Conservation (phyloP, 257 asterid species). For the Solanum lycopersicoides region DNA sequence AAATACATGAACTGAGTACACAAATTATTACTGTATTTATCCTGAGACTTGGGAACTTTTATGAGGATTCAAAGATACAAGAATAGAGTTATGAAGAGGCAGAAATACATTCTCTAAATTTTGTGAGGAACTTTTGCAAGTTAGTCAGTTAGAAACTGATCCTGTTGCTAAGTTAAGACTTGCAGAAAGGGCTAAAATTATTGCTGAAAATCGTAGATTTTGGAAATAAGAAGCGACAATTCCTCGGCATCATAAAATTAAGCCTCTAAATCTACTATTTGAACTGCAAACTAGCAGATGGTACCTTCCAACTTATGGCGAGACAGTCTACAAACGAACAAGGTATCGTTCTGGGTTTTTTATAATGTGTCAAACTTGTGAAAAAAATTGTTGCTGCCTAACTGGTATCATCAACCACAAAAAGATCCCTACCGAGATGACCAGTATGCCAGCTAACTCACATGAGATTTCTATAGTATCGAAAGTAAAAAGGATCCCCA, state of each 20-base stretch:
- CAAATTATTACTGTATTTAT: not conserved
- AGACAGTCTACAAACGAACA: not conserved
- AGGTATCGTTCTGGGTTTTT: not conserved
- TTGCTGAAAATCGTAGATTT: not conserved
- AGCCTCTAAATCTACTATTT: not conserved
- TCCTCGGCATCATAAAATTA: not conserved
- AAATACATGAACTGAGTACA: not conserved
- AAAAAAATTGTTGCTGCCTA: not conserved
- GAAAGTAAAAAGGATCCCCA: not conserved
- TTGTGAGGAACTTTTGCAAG: not conserved
- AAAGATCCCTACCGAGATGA: not conserved
- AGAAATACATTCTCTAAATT: not conserved
- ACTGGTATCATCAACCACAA: not conserved
- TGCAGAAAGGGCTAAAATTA: not conserved
- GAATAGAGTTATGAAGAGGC: not conserved
- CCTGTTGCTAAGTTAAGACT: not conserved
- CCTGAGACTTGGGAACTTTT: not conserved
- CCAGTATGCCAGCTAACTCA: not conserved
- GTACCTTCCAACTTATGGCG: not conserved
- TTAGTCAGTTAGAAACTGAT: not conserved
- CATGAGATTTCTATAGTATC: not conserved
- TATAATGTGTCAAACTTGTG: not conserved
- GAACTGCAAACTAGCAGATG: not conserved
- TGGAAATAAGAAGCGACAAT: not conserved
- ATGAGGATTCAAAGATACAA: not conserved